phyloP scores from a whole-genome alignment of 208 protist genomes.

The Phytomonas sp. region DNA sequence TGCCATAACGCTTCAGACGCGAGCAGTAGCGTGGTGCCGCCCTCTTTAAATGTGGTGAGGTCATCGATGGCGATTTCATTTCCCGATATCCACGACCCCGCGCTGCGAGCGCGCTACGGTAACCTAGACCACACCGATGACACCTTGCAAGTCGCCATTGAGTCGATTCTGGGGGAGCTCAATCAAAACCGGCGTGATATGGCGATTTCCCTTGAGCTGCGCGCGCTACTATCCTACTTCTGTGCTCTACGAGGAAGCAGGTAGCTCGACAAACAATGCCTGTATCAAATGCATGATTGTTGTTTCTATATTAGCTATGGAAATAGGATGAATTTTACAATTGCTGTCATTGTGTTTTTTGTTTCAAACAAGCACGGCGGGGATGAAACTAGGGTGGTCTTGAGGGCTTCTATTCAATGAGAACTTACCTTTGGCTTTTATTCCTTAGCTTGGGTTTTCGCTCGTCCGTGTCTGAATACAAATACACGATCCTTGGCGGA shows the following conservation, averaged over 20 bases:
- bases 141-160: slow-evolving; percentile 29
- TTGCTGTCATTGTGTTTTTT: not conserved
- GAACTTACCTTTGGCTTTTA: not conserved
- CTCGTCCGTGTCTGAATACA: not conserved
- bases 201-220: slow-evolving; percentile 39
- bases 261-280: not conserved
- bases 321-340: not conserved
- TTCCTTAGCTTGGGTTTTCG: not conserved
- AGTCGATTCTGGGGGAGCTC: slow-evolving; percentile 43
- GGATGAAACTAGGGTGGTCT: not conserved
- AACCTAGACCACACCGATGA: slow-evolving; percentile 17
- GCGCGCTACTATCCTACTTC: slow-evolving; percentile 70
- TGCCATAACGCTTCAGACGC: not conserved
- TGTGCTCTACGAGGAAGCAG: slow-evolving; percentile 15
- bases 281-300: not conserved
- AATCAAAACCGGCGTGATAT: slow-evolving; percentile 44
- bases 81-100: slow-evolving; percentile 15
- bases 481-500: not conserved
- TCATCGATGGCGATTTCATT: slow-evolving; percentile 4
- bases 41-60: not conserved
- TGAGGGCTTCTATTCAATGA: not conserved
- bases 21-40: not conserved
- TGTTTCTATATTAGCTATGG: not conserved
- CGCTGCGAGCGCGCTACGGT: slow-evolving; percentile 21
- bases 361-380: not conserved